These are phyloP conservation scores for Ceratocystis colombiana DNA, from an alignment of 2,329 filamentous ascomycete species.

Conservation along the genomic window DNA sequence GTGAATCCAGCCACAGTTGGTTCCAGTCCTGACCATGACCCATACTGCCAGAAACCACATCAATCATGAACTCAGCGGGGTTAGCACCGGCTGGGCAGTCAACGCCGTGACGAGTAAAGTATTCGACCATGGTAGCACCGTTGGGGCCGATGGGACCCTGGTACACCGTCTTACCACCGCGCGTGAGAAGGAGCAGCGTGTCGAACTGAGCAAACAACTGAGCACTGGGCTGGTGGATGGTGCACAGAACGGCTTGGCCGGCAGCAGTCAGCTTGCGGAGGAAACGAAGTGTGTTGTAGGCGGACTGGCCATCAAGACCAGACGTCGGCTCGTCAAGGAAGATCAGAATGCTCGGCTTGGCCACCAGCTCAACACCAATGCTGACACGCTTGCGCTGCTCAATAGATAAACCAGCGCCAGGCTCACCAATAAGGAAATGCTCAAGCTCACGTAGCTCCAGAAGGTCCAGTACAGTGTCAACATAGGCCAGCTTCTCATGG, in stretches of 20 bases:
- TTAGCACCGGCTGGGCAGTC: slow-evolving; percentile 54
- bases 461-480: slow-evolving; percentile 65
- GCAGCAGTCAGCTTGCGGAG: slow-evolving; percentile 54
- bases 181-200: slow-evolving; percentile 52
- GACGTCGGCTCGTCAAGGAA: slow-evolving; percentile 56
- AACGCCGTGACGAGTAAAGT: slow-evolving; percentile 58
- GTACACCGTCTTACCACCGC: slow-evolving; percentile 55
- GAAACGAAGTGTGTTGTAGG: slow-evolving; percentile 55
- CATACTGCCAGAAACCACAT: slow-evolving; percentile 43
- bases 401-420: slow-evolving; percentile 45
- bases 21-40: slow-evolving; percentile 51
- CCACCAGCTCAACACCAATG: slow-evolving; percentile 52
- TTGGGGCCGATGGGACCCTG: slow-evolving; percentile 53
- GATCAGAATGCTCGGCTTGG: slow-evolving; percentile 49
- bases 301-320: slow-evolving; percentile 58
- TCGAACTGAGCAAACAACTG: slow-evolving; percentile 59
- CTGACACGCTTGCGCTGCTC: slow-evolving; percentile 48
- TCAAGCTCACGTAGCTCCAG: slow-evolving; percentile 42
- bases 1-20: slow-evolving; percentile 57
- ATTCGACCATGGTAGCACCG: slow-evolving; percentile 45
- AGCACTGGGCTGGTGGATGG: slow-evolving; percentile 61
- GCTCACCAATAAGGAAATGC: slow-evolving; percentile 40
- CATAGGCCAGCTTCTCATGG: slow-evolving; percentile 63
- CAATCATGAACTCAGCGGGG: slow-evolving; percentile 67
- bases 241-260: slow-evolving; percentile 58